phyloP scores from a whole-genome alignment of 1,284 basidiomycete species.

The Cryptococcus sp. region DNA sequence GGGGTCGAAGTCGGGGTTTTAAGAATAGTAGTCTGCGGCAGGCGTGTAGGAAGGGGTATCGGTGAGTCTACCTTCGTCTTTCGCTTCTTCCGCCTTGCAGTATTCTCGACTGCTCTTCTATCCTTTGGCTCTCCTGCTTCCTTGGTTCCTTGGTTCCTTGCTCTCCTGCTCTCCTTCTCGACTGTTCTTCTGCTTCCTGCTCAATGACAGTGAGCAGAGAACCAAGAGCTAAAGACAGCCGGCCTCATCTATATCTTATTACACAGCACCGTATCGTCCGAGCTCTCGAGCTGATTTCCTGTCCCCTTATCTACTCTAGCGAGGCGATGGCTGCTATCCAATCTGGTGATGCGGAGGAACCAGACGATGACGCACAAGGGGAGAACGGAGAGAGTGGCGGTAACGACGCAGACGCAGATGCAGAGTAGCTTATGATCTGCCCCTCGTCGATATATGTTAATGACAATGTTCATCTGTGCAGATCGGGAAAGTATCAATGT shows the following conservation, averaged over 20 bases:
- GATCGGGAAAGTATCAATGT: no score
- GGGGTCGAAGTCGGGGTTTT: constrained; percentile 21
- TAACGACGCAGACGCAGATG: not conserved
- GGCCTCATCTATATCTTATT: no score
- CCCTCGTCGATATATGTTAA: no score
- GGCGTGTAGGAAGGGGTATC: constrained; percentile 30
- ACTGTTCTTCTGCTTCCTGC: not conserved
- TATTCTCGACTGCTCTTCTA: no score
- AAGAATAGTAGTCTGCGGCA: constrained; percentile 19
- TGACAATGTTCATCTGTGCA: no score
- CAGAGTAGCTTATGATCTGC: no score
- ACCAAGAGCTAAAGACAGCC: not conserved
- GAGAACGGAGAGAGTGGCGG: not conserved
- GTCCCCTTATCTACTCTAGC: not conserved
- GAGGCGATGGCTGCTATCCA: not conserved
- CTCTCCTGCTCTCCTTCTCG: not conserved
- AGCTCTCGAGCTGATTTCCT: not conserved
- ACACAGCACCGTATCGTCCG: no score
- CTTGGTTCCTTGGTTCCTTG: no score
- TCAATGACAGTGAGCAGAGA: not conserved
- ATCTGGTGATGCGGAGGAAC: not conserved
- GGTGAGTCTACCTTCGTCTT: constrained; percentile 21
- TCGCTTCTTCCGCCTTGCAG: no score
- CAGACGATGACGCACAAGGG: not conserved
- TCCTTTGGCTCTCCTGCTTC: not conserved